A percentile compares a stretch with the other conserved stretches of the same genome.
These are phyloP conservation scores for Mycena crocata DNA, from an alignment of 768 basidiomycete genomes.

Conservation along the genomic window DNA sequence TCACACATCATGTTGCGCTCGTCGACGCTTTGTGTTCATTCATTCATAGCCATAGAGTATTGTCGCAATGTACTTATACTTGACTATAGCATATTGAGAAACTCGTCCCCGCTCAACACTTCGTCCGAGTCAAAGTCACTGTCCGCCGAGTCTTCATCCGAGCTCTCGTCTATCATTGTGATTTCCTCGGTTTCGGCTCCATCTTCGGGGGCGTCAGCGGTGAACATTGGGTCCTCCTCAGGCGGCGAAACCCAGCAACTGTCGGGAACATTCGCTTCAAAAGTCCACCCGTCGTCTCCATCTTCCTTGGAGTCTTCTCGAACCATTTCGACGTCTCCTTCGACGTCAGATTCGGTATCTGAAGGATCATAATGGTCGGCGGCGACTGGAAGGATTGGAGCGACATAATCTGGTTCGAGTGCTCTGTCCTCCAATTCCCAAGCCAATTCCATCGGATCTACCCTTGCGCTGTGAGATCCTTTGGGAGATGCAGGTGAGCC, in stretches of 20 bases:
- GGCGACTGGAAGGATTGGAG: neutral
- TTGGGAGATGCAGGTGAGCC: neutral
- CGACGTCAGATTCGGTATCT: conserved; percentile 22
- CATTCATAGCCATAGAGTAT: too few species aligned
- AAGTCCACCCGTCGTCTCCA: conserved; percentile 16
- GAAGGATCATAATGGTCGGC: conserved; percentile 13
- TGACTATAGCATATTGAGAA: too few species aligned
- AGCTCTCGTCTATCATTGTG: neutral
- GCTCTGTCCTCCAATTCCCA: neutral
- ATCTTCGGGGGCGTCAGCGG: neutral
- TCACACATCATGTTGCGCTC: too few species aligned
- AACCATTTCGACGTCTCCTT: conserved; percentile 13
- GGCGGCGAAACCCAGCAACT: conserved; percentile 5
- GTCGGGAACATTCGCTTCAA: conserved; percentile 24
- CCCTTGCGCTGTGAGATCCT: neutral
- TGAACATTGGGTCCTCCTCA: neutral
- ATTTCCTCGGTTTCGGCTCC: neutral
- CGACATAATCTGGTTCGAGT: neutral
- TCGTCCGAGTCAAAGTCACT: conserved; percentile 22
- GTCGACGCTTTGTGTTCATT: too few species aligned
- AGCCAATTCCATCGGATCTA: neutral
- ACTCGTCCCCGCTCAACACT: conserved; percentile 19
- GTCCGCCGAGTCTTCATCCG: conserved; percentile 24
- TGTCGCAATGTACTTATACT: too few species aligned
- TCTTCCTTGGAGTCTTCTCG: conserved; percentile 1